Percentiles rank a stretch among this genome's conserved stretches.
These are phyloP conservation scores for Chloris gayana DNA, from an alignment of 176 grass and related monocot genomes.

Conservation along the genomic window DNA sequence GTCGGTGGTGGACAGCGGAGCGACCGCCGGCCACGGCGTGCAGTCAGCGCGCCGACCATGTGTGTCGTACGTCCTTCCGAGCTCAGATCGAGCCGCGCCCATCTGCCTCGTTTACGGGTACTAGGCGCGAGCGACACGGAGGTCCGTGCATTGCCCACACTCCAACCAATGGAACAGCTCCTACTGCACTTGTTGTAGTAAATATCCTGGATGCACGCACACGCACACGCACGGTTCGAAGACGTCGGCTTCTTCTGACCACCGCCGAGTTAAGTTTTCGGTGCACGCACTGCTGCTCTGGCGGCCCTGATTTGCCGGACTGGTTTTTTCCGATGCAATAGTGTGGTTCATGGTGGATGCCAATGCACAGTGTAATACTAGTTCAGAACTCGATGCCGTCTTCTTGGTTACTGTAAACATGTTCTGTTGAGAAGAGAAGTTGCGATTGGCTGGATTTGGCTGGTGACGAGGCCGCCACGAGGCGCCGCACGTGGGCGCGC, in stretches of 20 bases:
- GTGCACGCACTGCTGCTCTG: no score
- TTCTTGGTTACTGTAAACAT: not conserved
- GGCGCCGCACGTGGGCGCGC: constrained; percentile 7
- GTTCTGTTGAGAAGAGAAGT: not conserved
- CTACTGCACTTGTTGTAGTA: not conserved
- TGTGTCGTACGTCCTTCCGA: not conserved
- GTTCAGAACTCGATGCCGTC: not conserved
- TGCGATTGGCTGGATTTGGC: not conserved
- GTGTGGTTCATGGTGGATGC: not conserved
- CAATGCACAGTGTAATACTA: not conserved
- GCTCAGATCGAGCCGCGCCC: not conserved
- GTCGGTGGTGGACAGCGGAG: constrained; percentile 20
- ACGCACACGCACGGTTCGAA: constrained; percentile 22
- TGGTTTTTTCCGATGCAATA: not conserved
- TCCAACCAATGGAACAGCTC: not conserved
- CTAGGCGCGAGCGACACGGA: not conserved
- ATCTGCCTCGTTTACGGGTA: not conserved
- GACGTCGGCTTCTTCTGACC: not conserved
- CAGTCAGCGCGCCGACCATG: constrained; percentile 21
- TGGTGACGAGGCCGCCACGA: not conserved
- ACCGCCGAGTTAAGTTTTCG: not conserved
- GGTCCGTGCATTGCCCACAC: not conserved
- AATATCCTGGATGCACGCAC: not conserved
- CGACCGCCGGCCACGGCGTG: constrained; percentile 22
- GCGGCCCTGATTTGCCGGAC: no score